Base-by-base conservation (phyloP, 2,329 filamentous ascomycete species). In the Fusarium annulatum region DNA sequence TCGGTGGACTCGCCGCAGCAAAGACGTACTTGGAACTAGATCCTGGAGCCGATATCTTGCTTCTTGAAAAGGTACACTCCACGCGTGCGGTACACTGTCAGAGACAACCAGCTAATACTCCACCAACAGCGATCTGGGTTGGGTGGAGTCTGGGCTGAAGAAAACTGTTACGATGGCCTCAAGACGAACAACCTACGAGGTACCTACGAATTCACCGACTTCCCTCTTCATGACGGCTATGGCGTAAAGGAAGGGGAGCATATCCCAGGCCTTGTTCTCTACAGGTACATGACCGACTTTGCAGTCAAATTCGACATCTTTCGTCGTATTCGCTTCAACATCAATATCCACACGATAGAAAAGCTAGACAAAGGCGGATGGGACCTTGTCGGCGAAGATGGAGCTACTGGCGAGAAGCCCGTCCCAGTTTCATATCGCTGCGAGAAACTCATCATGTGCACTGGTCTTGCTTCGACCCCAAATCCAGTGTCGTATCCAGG, bases 21-120 rank as follows among this genome's bases (percentile, higher is more conserved):
- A 53, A 53, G 33, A 53, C 33, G 2, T 53, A 53, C 33, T 11
- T 53, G 49, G 49, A 53, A 9, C 1, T 53, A 21, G 18, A 53
- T 9, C 49, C 49, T 4, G 33, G 21, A 11, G 49, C 33, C 9
- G 49, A 53, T 12, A 9, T 53, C 33, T 1, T 53, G 18, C 49
- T 53, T 21, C 49, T 53, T 0, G 49, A 53, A 3, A 53, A 53
- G 23, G 49, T 38, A 38, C 8, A 19, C 0, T 11, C 15, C 28
- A 9, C 2, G 19, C 19, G 3, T 4, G 3, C 21, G 0, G 14
- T n/a, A 42, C 9, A 3, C 9, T 9, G 12, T 5, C 9, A 28
- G 11, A 7, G 9, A 12, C 8, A 11, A 0, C 3, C 19, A 1
- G 21, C 49, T 52, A 26, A 52, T 2, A 10, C 2, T 21, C 1